phyloP scores from a whole-genome alignment of 768 basidiomycete genomes.

The Chalciporus pseudorubinellus region DNA sequence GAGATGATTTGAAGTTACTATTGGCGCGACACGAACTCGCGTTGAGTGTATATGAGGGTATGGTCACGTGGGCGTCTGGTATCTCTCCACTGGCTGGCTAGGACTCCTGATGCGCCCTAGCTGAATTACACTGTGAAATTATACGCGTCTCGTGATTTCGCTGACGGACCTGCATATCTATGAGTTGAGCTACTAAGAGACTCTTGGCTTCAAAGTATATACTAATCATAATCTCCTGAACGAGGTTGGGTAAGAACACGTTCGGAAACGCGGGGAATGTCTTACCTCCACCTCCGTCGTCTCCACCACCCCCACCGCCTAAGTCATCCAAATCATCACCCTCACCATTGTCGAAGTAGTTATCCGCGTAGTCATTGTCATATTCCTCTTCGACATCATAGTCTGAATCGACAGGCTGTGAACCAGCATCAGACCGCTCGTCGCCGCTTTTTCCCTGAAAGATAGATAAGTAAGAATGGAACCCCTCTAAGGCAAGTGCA shows the following conservation, averaged over 20 bases:
- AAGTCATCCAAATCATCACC: constrained; percentile 77
- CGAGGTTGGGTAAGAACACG: background rate
- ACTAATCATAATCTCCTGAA: constrained; percentile 29
- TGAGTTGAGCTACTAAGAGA: background rate
- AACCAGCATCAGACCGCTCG: constrained; percentile 65
- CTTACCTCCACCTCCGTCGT: constrained; percentile 60
- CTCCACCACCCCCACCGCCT: constrained; percentile 65
- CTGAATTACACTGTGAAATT: background rate
- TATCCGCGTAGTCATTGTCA: constrained; percentile 87
- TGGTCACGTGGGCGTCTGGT: constrained; percentile 22
- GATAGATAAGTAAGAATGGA: background rate
- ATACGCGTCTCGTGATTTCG: background rate
- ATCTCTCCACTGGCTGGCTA: background rate
- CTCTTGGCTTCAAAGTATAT: background rate
- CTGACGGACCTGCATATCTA: too few species aligned
- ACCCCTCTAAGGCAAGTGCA: background rate
- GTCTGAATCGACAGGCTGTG: constrained; percentile 64
- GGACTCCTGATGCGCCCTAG: background rate
- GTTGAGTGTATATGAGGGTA: background rate
- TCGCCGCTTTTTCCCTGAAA: constrained; percentile 67
- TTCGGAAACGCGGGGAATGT: background rate
- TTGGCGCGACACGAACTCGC: background rate
- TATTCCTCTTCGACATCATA: constrained; percentile 90
- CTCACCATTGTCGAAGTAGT: constrained; percentile 91
- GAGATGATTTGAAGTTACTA: background rate